Evolutionary conservation across 805 yeast genomes (phyloP), one percentile per base, ranked within the genome.

Genomic region (Spathaspora gorwiae): DNA sequence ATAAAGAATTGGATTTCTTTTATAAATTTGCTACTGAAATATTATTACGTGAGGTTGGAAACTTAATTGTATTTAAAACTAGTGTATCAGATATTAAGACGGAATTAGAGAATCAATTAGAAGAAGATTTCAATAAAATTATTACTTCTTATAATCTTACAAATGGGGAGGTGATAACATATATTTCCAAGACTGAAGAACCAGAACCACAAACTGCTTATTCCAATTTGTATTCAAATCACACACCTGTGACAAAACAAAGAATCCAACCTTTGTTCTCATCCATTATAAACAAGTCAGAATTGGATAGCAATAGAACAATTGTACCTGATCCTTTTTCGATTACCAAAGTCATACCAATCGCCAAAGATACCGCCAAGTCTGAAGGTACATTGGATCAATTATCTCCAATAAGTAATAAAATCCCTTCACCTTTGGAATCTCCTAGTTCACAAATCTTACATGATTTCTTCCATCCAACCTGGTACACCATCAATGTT

Each of bases 261-360:
- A 77, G 78, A 36, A 89, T 83, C 35, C 73, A 79, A 27, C 95
- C 97, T 11, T 70, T 94, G 41, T 92, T 94, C 59, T 77, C 96
- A 6, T 84, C 96, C 0, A 65, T 84, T 33, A 74, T 79, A 31
- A 75, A 78, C 27, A 84, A 80, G 55, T 87, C 97, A 0, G 68
- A 76, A 15, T 65, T 90, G 43, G 98, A 94, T 59, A 79, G 83
- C 38, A 79, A 96, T 49, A 82, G 80, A 41, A 79, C 86, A 2
- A 66, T 75, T 2, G 74, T 86, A 4, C 88, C 87, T 8, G 83
- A 82, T 29, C 83, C 83, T 11, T 83, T 87, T 56, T 73, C 75
- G 39, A 59, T 81, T n/a, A 71, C 90, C 30, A 82, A 81, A 49
- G 79, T 88, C 1, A 65, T 88, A 26, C 94, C 96, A 0, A 29